Conservation (phyloP, 345 rosid genomes). For the Eutrema yunnanense region DNA sequence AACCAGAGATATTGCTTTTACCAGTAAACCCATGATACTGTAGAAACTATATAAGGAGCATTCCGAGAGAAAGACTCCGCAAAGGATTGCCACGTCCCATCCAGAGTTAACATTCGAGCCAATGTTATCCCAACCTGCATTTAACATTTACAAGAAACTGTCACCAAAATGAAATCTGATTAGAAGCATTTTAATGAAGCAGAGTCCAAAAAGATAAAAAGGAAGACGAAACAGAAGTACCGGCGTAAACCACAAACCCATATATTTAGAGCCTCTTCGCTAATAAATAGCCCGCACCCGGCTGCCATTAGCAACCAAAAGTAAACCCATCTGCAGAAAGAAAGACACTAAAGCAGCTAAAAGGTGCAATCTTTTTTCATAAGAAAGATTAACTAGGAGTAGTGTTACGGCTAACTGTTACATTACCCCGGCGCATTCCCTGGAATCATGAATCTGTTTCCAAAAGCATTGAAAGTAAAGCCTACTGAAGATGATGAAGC, state of each 20-base stretch:
- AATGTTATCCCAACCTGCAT: constrained; percentile 72
- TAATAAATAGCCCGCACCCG: constrained; percentile 75
- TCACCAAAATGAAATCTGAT: neutral
- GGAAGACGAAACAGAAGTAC: constrained; percentile 55
- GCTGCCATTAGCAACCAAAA: constrained; percentile 97
- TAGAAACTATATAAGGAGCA: constrained; percentile 56
- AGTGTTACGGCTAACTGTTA: neutral
- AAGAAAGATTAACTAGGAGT: neutral
- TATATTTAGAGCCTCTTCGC: constrained; percentile 90
- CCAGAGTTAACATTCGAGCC: constrained; percentile 63
- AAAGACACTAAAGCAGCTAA: neutral
- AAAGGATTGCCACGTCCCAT: constrained; percentile 78
- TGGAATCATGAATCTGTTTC: constrained; percentile 64
- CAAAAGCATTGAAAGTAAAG: constrained; percentile 67
- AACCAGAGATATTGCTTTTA: constrained; percentile 27
- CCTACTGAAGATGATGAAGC: constrained; percentile 50
- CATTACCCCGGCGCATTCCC: constrained; percentile 70
- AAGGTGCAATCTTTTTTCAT: neutral
- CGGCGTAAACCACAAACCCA: constrained; percentile 77
- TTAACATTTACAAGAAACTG: neutral
- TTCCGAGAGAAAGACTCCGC: constrained; percentile 63
- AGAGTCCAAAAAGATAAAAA: neutral
- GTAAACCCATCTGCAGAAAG: constrained; percentile 69
- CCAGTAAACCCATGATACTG: constrained; percentile 85
- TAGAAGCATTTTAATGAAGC: neutral